A percentile compares a stretch with the other conserved stretches of the same genome.
Conservation (phyloP, 352 stramenopile species). For the Phytophthora syringae region DNA sequence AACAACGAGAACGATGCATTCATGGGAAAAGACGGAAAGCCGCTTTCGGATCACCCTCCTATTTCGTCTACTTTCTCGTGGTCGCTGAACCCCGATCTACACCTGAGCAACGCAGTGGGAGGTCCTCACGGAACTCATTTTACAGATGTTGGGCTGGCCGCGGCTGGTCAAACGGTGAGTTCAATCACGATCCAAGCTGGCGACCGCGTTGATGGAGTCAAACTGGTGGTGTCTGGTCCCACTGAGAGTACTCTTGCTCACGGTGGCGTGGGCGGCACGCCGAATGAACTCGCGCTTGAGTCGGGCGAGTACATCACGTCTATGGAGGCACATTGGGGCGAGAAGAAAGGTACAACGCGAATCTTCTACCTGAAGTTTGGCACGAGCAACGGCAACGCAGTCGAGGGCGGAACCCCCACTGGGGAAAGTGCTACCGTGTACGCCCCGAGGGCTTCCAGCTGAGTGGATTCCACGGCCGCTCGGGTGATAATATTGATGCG, state of each 20-base stretch:
- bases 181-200: slow-evolving; percentile 38
- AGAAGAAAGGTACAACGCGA: slow-evolving; percentile 37
- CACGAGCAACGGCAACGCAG: slow-evolving; percentile 35
- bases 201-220: slow-evolving; percentile 40
- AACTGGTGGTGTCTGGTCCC: slow-evolving; percentile 30
- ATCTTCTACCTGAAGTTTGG: slow-evolving; percentile 47
- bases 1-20: slow-evolving; percentile 47
- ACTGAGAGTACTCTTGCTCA: slow-evolving; percentile 38
- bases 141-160: slow-evolving; percentile 31
- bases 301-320: slow-evolving; percentile 47
- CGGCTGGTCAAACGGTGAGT: slow-evolving; percentile 25
- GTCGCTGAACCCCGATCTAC: slow-evolving; percentile 33
- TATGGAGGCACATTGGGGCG: slow-evolving; percentile 47
- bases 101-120: slow-evolving; percentile 37
- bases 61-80: slow-evolving; percentile 45
- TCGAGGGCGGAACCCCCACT: slow-evolving; percentile 34
- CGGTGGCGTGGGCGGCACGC: slow-evolving; percentile 35
- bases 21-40: slow-evolving; percentile 27
- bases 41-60: slow-evolving; percentile 47
- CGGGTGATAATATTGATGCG: slow-evolving; percentile 38
- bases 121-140: slow-evolving; percentile 41
- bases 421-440: slow-evolving; percentile 38
- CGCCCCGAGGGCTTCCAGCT: slow-evolving; percentile 48
- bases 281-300: slow-evolving; percentile 36
- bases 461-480: slow-evolving; percentile 53